Evolutionary conservation across 2,329 filamentous ascomycete species (phyloP), one percentile per base, ranked within the genome.

Genomic region (Teratosphaeria epicoccoides): DNA sequence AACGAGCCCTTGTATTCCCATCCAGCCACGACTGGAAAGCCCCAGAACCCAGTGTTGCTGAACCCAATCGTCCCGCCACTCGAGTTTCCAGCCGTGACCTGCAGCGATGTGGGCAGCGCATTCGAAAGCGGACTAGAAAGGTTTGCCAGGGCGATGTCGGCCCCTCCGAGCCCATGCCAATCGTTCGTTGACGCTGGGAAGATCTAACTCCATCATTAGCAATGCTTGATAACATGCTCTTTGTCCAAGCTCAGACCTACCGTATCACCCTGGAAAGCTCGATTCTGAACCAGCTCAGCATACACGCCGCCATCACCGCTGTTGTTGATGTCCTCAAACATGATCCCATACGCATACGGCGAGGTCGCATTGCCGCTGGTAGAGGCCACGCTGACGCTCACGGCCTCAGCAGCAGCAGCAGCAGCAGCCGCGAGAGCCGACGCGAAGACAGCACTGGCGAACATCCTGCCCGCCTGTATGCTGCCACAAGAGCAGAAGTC

Each of bases 281-380:
- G 77, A 66, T 88, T 88, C 49, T 76, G 77, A 52, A 88, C 78
- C 51, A 88, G 67, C 62, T 88, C 83, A 47, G 81, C 84, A 63
- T 88, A 87, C 55, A 87, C 78, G 4, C 84, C 84, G 22, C 84
- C 84, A 61, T 88, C 84, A 2, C 84, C 83, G 1, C 80, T 83
- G 64, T 85, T 80, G 52, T 66, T 67, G 57, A 67, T 67, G 52
- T 67, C 65, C 57, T 73, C 71, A 49, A 68, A 68, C 64, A 73
- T 71, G n/a, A 73, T 59, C 1, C 71, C 71, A 62, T 73, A 73
- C 50, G 69, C 63, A 10, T 68, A 57, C 7, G 69, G 62, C 23
- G 63, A 69, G 2, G 71, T 65, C 4, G 65, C 61, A 59, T 73
- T 74, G 20, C 71, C 70, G 6, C 67, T 64, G 43, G 49, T 52